Evolutionary conservation across 768 basidiomycete genomes (phyloP), one percentile per base, ranked within the genome.

Genomic region (Mycena amicta): DNA sequence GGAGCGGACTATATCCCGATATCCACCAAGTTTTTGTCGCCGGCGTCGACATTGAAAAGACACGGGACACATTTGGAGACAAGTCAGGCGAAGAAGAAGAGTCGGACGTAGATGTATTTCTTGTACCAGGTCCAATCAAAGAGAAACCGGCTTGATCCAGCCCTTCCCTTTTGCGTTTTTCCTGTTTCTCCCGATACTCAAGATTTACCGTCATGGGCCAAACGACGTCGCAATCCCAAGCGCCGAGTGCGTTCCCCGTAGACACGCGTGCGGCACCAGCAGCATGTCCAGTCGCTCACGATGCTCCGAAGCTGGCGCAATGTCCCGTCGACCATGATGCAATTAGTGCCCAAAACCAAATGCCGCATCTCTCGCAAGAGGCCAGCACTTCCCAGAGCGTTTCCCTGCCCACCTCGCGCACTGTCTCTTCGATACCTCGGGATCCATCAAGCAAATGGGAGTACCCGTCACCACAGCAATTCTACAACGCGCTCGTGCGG

Each of bases 391-490:
- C 81, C 3, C 88, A 93, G 70, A 70, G 73, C 2, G 61, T 78
- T 1, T 74, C 77, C 37, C 81, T 98, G 20, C 90, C 95, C 3
- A 89, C 85, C 0, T 78, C 85, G 18, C 86, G 96, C 61, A 86
- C 82, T 4, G 79, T 81, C 50, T 96, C 94, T 0, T 88, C 93
- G 2, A 99, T 99, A 68, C 94, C 93, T 4, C 87, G 95, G 50
- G 77, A 86, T 55, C 65, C 67, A 3, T 69, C 72, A 1, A 71
- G 68, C 12, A 82, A 78, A 46, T 98, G 96, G 96, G 95, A 97
- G 70, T 98, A 98, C 73, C 96, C 96, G 2, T 93, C 90, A 2
- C 93, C 95, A 11, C 96, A 98, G 73, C 95, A 98, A 71, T 98
- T 98, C 70, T 95, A 98, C 73, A 98, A 98, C 72, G 96, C 96